These are phyloP conservation scores for Basipetospora chlamydospora DNA, from an alignment of 2,329 filamentous ascomycete species.

Conservation along the genomic window DNA sequence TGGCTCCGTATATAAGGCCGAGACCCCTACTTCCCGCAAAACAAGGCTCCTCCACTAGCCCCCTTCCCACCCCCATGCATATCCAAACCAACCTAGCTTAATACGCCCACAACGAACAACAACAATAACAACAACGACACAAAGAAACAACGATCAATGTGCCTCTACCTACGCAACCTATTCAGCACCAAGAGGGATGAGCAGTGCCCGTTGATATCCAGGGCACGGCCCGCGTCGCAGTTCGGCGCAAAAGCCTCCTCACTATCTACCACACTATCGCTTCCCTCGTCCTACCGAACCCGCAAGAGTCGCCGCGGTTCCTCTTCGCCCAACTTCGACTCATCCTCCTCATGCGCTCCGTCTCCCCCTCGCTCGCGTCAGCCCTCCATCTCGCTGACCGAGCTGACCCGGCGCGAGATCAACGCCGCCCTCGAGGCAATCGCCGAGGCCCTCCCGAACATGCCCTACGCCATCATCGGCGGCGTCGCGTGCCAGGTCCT, in stretches of 20 bases:
- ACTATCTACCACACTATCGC: no score
- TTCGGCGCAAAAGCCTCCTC: no score
- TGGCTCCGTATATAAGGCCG: no score
- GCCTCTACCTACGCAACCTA: neutral
- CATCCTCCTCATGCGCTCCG: neutral
- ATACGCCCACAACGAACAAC: neutral
- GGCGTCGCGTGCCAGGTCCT: slow-evolving; percentile 3
- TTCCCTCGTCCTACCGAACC: no score
- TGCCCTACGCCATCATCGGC: slow-evolving; percentile 4
- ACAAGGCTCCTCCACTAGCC: no score
- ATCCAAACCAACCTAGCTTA: neutral
- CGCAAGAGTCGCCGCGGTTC: no score
- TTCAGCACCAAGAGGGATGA: no score
- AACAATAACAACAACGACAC: neutral
- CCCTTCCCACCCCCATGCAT: no score
- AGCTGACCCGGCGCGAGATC: slow-evolving; percentile 4
- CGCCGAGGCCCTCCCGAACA: neutral
- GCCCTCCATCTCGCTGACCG: neutral
- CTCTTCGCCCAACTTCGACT: neutral
- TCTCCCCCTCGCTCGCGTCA: neutral
- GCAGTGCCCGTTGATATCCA: no score
- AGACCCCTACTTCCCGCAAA: no score
- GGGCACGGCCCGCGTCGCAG: no score
- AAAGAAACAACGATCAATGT: no score
- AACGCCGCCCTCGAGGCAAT: slow-evolving; percentile 4